Evolutionary conservation across 176 grass and related monocot species (phyloP), one percentile per base, ranked within the genome.

Genomic region (Tuctoria greenei): DNA sequence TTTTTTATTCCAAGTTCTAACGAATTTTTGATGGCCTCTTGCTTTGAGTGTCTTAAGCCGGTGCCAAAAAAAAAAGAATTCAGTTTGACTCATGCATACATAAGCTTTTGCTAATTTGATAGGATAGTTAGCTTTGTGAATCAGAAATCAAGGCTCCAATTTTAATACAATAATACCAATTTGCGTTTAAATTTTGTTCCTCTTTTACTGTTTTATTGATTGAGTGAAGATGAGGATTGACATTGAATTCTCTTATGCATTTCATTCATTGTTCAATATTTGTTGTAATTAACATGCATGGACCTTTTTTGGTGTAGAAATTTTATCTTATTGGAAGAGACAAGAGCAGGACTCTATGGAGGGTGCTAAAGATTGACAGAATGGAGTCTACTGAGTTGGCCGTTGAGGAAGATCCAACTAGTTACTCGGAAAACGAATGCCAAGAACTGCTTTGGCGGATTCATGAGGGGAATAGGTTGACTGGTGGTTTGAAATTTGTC

Each of bases 241-340:
- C 59, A 47, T 59, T 16, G 7, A 64, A 62, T 37, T n/a, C 47
- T 35, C 3, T 69, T 64, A 18, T 54, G n/a, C 14, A 15, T 66
- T 46, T 60, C 42, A 42, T 84, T 54, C 16, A 34, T 72, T 62
- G 55, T 71, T 64, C 24, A 16, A 54, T 73, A 67, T 24, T 24
- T 67, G 16, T 24, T 61, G 15, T 24, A 61, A 35, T 75, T 69
- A 36, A 64, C 35, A 47, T 79, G 15, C 31, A 31, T n/a, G 4
- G 23, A 11, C 42, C 71, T n/a, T 84, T 84, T 46, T 54, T 81
- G 52, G 4, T 90, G 85, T 86, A 99, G 96, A 99, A 87, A 84
- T 99, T 95, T 66, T 99, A 99, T 77, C 68, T 99, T 70, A 67
- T 93, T 37, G 96, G 96, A 88, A 88, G 85, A 74, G 83, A 99